Evolutionary conservation across 495 filamentous ascomycete species (phyloP).

Genomic region (Lophiotrema nucula): DNA sequence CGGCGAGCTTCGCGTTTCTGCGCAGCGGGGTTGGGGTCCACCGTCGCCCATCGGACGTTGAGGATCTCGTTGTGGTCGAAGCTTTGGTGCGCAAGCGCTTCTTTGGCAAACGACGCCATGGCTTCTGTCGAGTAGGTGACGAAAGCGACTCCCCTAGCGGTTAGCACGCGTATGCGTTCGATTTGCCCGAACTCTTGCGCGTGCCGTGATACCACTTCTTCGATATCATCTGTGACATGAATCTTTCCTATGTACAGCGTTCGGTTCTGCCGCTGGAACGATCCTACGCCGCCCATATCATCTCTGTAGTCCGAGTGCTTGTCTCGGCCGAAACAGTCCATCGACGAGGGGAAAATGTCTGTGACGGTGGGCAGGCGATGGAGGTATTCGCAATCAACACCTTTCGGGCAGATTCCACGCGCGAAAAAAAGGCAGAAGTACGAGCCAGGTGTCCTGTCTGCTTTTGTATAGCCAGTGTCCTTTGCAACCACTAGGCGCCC

Average conservation of each 20-base stretch:
- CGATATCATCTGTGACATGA: slow-evolving; percentile 95
- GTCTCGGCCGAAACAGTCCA: slow-evolving; percentile 91
- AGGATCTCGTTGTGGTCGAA: slow-evolving; percentile 87
- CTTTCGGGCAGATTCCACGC: slow-evolving; percentile 75
- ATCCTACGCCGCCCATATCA: slow-evolving; percentile 94
- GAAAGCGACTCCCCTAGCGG: slow-evolving; percentile 83
- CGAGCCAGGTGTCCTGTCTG: slow-evolving; percentile 72
- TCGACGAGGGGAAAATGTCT: slow-evolving; percentile 83
- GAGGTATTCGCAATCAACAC: slow-evolving; percentile 90
- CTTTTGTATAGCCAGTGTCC: slow-evolving; percentile 86
- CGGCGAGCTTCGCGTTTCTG: slow-evolving; percentile 86
- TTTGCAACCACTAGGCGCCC: slow-evolving; percentile 76
- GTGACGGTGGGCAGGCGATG: slow-evolving; percentile 80
- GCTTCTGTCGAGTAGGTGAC: slow-evolving; percentile 79
- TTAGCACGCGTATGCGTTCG: slow-evolving; percentile 67
- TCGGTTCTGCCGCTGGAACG: slow-evolving; percentile 85
- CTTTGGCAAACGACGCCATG: slow-evolving; percentile 65
- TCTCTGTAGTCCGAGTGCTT: slow-evolving; percentile 85
- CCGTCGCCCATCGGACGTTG: slow-evolving; percentile 96
- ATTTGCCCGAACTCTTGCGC: slow-evolving; percentile 93
- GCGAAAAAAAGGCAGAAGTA: slow-evolving; percentile 96
- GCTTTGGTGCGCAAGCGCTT: slow-evolving; percentile 85
- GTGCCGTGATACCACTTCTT: slow-evolving; percentile 91
- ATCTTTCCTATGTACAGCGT: slow-evolving; percentile 92
- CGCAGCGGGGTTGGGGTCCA: slow-evolving; percentile 92